Percentiles rank a stretch among this genome's conserved stretches.
Conservation (phyloP, 345 rosid species). For the Bruguiera gymnorhiza region DNA sequence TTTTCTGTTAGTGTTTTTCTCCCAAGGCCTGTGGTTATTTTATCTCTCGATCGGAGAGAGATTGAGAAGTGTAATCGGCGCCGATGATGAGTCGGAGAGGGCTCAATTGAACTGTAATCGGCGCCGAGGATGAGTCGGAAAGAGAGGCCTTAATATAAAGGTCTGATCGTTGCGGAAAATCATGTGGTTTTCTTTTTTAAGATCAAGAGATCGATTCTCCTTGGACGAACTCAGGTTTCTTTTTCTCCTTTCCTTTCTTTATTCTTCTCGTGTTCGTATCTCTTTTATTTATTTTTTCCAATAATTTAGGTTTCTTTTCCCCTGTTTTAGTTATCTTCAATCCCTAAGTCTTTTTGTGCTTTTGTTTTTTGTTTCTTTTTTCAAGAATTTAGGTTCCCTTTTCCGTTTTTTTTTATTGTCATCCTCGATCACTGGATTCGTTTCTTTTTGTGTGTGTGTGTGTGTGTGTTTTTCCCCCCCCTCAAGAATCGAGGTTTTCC, state of each 20-base stretch:
- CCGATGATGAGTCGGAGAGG: constrained; percentile 24
- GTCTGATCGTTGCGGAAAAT: constrained; percentile 34
- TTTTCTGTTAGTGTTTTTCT: no score
- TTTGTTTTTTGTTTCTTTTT: background rate
- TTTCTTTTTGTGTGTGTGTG: no score
- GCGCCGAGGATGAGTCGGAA: constrained; percentile 26
- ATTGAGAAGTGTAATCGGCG: background rate
- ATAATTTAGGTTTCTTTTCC: background rate
- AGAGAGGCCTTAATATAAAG: constrained; percentile 22
- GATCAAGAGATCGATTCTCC: constrained; percentile 94
- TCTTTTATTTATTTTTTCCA: background rate
- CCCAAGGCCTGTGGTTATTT: no score
- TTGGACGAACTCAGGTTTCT: constrained; percentile 85
- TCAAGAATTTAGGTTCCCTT: background rate
- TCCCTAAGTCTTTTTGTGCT: background rate
- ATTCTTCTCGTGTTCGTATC: constrained; percentile 2
- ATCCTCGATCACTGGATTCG: background rate
- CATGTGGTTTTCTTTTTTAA: constrained; percentile 92
- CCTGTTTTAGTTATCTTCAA: no score
- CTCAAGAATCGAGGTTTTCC: no score
- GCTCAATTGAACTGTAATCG: constrained; percentile 2
- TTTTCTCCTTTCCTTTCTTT: background rate
- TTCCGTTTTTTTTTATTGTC: background rate
- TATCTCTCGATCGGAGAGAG: no score
- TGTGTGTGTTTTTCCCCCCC: no score